Evolutionary conservation across 495 filamentous ascomycete genomes (phyloP).

Genomic region (Aspergillus funiculosus): DNA sequence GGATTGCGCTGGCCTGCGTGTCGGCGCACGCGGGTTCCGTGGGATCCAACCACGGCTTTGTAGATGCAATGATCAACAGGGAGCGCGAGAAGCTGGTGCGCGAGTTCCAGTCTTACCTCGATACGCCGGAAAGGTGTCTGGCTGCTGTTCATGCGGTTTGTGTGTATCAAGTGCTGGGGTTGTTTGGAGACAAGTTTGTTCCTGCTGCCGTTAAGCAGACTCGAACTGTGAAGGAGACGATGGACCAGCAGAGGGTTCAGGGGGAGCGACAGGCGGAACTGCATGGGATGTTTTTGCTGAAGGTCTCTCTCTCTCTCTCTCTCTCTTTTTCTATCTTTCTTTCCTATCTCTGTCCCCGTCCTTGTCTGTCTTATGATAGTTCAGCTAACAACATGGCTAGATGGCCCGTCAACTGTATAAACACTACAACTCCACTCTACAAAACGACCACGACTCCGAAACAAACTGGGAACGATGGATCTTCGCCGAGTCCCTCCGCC

Average conservation of each 20-base stretch:
- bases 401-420: slow-evolving; percentile 13
- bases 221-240: background rate
- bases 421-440: slow-evolving; percentile 1
- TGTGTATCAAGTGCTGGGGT: slow-evolving; percentile 16
- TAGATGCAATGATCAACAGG: slow-evolving; percentile 10
- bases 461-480: slow-evolving; percentile 17
- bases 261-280: slow-evolving; percentile 5
- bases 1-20: slow-evolving; percentile 10
- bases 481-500: slow-evolving; percentile 19
- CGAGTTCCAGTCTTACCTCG: slow-evolving; percentile 9
- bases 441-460: slow-evolving; percentile 12
- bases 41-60: slow-evolving; percentile 13
- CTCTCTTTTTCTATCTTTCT: background rate
- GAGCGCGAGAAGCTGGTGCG: slow-evolving; percentile 14
- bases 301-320: slow-evolving; percentile 3
- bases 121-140: slow-evolving; percentile 13
- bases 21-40: slow-evolving; percentile 9
- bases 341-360: background rate
- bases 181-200: slow-evolving; percentile 13
- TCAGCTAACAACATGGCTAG: background rate
- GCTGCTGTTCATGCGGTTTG: slow-evolving; percentile 17
- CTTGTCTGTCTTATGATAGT: background rate
- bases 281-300: slow-evolving; percentile 11
- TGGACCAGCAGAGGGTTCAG: background rate
- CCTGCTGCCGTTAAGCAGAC: background rate